Conservation (phyloP, 1,284 basidiomycete species). For the Apiotrichum montevideense region DNA sequence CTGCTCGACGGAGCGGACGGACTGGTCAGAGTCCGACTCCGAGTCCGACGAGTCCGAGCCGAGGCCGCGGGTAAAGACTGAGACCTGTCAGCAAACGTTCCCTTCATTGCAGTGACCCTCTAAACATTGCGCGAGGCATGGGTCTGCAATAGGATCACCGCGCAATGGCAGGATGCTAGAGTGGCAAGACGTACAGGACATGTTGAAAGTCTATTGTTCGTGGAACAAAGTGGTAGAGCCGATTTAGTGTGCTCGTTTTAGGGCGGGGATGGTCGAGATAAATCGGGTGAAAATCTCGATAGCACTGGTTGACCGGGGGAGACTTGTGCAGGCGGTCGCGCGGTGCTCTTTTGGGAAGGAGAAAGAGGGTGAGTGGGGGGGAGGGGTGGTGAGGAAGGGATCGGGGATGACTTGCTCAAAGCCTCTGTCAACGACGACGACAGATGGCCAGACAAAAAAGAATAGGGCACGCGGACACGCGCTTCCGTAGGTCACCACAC, state of each 20-base stretch:
- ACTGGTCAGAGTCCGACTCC: constrained; percentile 42
- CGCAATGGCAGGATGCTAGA: background rate
- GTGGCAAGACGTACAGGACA: constrained; percentile 1
- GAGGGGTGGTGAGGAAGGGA: background rate
- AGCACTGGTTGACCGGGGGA: no score
- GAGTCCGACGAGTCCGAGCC: constrained; percentile 33
- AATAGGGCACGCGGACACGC: no score
- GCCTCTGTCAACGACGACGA: background rate
- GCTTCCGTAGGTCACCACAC: background rate
- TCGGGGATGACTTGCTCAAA: background rate
- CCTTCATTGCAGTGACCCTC: no score
- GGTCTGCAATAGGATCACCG: no score
- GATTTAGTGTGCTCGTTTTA: background rate
- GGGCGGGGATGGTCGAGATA: background rate
- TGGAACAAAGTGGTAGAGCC: background rate
- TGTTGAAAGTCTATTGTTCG: background rate
- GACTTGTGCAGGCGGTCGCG: no score
- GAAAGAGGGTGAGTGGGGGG: no score
- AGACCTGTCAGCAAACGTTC: background rate
- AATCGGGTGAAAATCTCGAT: no score
- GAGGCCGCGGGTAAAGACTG: constrained; percentile 32
- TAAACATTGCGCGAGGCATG: no score
- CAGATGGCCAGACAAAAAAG: no score
- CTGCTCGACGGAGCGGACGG: constrained; percentile 34
- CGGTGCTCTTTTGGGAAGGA: no score